Conservation (phyloP, 768 basidiomycete species). For the Neoboletus magnificus region DNA sequence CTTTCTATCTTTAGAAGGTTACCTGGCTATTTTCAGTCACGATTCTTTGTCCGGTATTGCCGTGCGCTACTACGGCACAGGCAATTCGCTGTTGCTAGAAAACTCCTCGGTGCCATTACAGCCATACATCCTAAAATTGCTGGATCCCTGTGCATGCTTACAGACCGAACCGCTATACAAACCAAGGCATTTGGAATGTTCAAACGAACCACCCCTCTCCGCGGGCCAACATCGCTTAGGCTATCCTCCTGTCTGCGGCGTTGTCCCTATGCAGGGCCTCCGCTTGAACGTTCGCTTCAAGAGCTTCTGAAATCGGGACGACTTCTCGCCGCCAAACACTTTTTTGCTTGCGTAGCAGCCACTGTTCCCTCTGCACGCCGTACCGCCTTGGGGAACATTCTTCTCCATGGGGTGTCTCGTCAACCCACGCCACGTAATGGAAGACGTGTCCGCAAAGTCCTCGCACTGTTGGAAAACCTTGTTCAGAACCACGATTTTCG, state of each 20-base stretch:
- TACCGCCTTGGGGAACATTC: conserved; percentile 54
- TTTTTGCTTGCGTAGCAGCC: conserved; percentile 33
- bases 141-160: conserved; percentile 5
- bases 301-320: conserved; percentile 35
- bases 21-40: conserved; percentile 39
- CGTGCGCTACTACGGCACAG: conserved; percentile 40
- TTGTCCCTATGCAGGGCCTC: not conserved
- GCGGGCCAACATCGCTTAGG: conserved; percentile 10
- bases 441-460: conserved; percentile 43
- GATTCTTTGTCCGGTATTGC: conserved; percentile 37
- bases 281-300: conserved; percentile 20
- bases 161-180: conserved; percentile 5
- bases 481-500: conserved; percentile 44
- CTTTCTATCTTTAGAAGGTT: conserved; percentile 34
- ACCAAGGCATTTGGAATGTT: conserved; percentile 8
- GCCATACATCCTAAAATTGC: conserved; percentile 10
- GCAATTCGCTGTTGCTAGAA: conserved; percentile 36
- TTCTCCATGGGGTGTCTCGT: conserved; percentile 45
- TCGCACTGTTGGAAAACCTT: conserved; percentile 42
- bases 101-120: conserved; percentile 26
- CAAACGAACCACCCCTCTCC: conserved; percentile 1
- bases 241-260: conserved; percentile 17
- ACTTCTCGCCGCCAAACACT: conserved; percentile 40
- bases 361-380: conserved; percentile 30
- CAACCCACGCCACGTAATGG: conserved; percentile 37